These are phyloP conservation scores for Porcisia deanei DNA, from an alignment of 208 protist species.

Conservation along the genomic window DNA sequence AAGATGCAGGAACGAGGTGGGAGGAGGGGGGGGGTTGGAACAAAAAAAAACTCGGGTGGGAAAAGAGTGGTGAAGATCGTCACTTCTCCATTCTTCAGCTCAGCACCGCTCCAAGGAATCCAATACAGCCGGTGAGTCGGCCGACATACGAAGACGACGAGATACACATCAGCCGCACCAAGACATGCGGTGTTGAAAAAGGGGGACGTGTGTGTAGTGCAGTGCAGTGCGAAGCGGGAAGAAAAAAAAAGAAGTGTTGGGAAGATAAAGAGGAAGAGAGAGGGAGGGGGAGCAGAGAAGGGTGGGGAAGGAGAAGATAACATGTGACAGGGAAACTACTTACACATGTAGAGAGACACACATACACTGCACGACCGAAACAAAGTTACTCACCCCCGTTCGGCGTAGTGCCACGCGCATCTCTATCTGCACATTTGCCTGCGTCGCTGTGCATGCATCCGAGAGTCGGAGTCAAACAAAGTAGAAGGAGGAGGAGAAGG, in stretches of 20 bases:
- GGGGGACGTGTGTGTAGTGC: not conserved
- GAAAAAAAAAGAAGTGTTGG: not conserved
- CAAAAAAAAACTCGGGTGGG: not conserved
- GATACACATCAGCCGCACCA: not conserved
- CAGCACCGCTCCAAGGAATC: not conserved
- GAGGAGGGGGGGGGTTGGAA: too few species aligned
- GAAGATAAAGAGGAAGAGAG: not conserved
- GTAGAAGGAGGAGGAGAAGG: not conserved
- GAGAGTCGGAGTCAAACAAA: not conserved
- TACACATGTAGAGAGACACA: not conserved
- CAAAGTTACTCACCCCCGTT: not conserved
- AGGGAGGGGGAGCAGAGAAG: not conserved
- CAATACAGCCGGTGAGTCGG: too few species aligned
- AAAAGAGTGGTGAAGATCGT: not conserved
- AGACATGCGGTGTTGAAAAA: not conserved
- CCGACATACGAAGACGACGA: too few species aligned
- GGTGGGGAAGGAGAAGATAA: not conserved
- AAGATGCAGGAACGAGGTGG: too few species aligned
- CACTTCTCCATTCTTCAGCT: not conserved
- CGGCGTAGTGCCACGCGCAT: not conserved
- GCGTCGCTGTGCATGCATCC: not conserved
- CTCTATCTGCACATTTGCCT: not conserved
- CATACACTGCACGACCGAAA: too few species aligned
- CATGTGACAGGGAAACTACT: not conserved
- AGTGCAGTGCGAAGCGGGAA: not conserved